Evolutionary conservation across 805 yeast genomes (phyloP), one percentile per base, ranked within the genome.

Genomic region (Kockiozyma suomiensis): DNA sequence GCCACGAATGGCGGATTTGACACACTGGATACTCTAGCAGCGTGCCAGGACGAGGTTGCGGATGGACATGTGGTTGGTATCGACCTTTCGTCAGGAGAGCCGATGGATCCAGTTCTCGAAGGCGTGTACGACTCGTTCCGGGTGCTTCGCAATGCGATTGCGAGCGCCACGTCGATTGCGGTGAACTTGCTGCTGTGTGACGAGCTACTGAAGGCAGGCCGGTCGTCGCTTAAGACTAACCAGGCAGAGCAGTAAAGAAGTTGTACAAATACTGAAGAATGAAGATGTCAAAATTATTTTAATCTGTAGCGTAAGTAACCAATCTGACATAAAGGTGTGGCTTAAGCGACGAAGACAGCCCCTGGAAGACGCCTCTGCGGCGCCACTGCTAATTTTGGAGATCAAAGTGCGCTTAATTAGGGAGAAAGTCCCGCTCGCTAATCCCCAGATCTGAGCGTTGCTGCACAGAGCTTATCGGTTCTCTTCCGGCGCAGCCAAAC

Each of bases 41-140:
- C 86, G 58, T 90, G 96, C 68, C 96, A 90, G 76, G 99, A 94
- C 75, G 96, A 88, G 73, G 81, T 86, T 58, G 83, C 80, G 45
- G 72, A 72, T 38, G 94, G 87, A 54, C 85, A 88, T 69, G 82
- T 84, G 33, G 96, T 92, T 46, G 99, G 99, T 58, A 85, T 94
- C 56, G 97, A 94, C 73, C 81, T 94, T 66, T 84, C 83, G 62
- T 82, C 93, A 10, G 99, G 99, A 41, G 97, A 92, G 72, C 94
- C 97, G 51, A 86, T 93, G 83, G 97, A 93, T 72, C 97, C 99
- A 50, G 82, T 90, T 6, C 82, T 88, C 55, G 97, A 90, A 72
- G 99, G 99, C 62, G 84, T 94, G 59, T 94, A 97, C 96, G 99
- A 94, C 76, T 88, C 96, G 26, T 94, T 83, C 78, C 81, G 99